Conservation (phyloP, 2,329 filamentous ascomycete species). For the Ophiocordyceps robertsii region DNA sequence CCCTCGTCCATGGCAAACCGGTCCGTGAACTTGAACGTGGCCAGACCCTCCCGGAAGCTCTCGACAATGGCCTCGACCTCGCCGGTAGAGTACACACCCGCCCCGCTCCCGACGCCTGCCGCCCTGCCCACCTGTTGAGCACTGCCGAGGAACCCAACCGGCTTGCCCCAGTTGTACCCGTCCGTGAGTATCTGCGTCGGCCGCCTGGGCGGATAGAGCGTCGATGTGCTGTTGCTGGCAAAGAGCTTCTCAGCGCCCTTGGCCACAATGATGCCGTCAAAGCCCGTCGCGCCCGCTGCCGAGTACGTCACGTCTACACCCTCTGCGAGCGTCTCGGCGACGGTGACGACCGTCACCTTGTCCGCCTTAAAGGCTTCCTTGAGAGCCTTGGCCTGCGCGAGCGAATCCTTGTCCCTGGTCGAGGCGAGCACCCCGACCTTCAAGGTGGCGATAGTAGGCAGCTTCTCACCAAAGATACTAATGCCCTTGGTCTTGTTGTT, state of each 20-base stretch:
- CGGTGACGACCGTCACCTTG: conserved; percentile 43
- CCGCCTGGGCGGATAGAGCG: conserved; percentile 49
- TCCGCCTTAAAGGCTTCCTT: conserved; percentile 30
- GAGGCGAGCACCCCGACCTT: conserved; percentile 49
- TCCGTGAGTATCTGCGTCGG: conserved; percentile 50
- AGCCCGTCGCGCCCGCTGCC: conserved; percentile 45
- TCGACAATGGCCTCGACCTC: conserved; percentile 25
- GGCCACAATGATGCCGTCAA: conserved; percentile 49
- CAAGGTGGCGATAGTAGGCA: conserved; percentile 48
- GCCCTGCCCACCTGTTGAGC: conserved; percentile 21
- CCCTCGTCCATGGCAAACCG: conserved; percentile 44
- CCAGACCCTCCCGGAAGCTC: conserved; percentile 43
- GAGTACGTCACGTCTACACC: conserved; percentile 53
- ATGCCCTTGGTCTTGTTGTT: conserved; percentile 50
- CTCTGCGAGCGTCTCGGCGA: conserved; percentile 42
- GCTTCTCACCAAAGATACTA: conserved; percentile 41
- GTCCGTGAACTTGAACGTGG: conserved; percentile 51
- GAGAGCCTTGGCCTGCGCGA: conserved; percentile 36
- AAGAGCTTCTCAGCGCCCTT: conserved; percentile 42
- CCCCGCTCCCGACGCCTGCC: conserved; percentile 28
- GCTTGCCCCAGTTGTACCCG: conserved; percentile 57
- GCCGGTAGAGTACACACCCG: conserved; percentile 25
- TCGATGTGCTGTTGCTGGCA: conserved; percentile 23
- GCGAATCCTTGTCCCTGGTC: conserved; percentile 23
- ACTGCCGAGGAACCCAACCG: conserved; percentile 45